phyloP scores from a whole-genome alignment of 805 yeast genomes.

The Tetrapisispora arboricola region DNA sequence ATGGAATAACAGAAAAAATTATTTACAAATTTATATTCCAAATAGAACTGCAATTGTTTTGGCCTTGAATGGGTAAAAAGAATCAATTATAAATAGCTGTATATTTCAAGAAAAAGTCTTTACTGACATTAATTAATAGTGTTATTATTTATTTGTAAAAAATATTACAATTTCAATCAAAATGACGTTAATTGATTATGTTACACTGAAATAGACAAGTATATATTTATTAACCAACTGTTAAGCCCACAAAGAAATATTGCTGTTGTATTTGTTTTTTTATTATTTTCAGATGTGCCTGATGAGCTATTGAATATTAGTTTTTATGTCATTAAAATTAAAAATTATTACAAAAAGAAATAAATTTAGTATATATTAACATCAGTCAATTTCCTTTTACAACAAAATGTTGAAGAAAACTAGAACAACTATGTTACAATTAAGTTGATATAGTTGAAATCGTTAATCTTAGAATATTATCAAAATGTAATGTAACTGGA shows the following conservation, averaged over 20 bases:
- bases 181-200: too few species aligned
- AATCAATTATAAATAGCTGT: not conserved
- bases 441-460: not conserved
- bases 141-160: too few species aligned
- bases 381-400: not conserved
- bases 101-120: not conserved
- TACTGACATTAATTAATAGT: too few species aligned
- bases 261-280: too few species aligned
- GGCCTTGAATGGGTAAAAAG: constrained; percentile 28
- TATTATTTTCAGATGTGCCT: too few species aligned
- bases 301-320: too few species aligned
- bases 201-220: too few species aligned
- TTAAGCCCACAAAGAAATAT: too few species aligned
- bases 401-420: not conserved
- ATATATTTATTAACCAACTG: too few species aligned
- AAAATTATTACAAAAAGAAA: not conserved
- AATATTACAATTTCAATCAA: too few species aligned
- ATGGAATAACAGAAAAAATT: constrained; percentile 77
- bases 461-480: not conserved
- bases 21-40: constrained; percentile 73
- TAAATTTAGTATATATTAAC: not conserved
- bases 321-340: not conserved
- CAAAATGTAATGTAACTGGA: not conserved
- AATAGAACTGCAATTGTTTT: constrained; percentile 57
- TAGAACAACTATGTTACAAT: not conserved